These are phyloP conservation scores for Heliocybe sulcata DNA, from an alignment of 1,284 basidiomycete genomes.

Conservation along the genomic window DNA sequence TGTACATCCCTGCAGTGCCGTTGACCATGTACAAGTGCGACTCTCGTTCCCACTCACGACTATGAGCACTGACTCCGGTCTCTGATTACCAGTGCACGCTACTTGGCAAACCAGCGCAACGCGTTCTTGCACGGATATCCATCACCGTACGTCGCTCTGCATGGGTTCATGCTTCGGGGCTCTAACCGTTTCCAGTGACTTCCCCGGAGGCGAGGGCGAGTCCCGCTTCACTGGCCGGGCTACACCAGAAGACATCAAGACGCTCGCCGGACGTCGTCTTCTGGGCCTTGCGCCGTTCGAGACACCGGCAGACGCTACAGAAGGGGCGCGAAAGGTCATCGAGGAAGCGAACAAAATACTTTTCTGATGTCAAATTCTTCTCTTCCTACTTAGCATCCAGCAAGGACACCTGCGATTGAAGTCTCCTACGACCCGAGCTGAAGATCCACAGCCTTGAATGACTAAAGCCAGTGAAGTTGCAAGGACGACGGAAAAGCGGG, in stretches of 20 bases:
- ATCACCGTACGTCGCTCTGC: slow-evolving; percentile 37
- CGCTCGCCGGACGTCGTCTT: slow-evolving; percentile 23
- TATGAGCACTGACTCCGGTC: neutral
- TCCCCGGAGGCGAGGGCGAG: slow-evolving; percentile 72
- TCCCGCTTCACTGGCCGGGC: slow-evolving; percentile 44
- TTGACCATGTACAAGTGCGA: slow-evolving; percentile 57
- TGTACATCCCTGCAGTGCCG: slow-evolving; percentile 78
- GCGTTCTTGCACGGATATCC: slow-evolving; percentile 52
- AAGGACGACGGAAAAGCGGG: no score
- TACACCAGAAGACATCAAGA: slow-evolving; percentile 32
- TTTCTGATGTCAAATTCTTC: no score
- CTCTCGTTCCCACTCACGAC: neutral
- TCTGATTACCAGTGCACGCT: slow-evolving; percentile 41
- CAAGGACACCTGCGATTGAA: no score
- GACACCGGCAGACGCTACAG: slow-evolving; percentile 9
- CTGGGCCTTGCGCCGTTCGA: slow-evolving; percentile 28
- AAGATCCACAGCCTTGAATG: no score
- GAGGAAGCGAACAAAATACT: slow-evolving; percentile 17
- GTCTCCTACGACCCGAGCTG: no score
- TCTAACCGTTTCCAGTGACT: slow-evolving; percentile 43
- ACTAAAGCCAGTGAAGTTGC: neutral
- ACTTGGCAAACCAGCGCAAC: slow-evolving; percentile 52
- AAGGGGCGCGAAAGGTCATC: slow-evolving; percentile 15
- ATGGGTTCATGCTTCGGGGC: neutral
- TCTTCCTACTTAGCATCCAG: no score